A percentile compares a stretch with the other conserved stretches of the same genome.
These are phyloP conservation scores for Dacryopinax spathularia DNA, from an alignment of 768 basidiomycete genomes.

Conservation along the genomic window DNA sequence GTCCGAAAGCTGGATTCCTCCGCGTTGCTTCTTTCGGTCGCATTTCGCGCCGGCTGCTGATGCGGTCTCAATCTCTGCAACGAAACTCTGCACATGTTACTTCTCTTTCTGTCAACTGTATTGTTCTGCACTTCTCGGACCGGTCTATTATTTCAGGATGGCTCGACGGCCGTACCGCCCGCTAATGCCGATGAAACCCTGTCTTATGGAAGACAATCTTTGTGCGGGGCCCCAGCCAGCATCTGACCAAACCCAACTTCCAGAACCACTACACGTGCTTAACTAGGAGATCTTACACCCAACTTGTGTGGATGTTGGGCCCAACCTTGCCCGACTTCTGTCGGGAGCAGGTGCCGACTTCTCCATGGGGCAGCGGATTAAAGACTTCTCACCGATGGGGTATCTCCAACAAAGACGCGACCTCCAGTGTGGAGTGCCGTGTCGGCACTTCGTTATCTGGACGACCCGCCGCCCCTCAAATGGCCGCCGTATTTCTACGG, in stretches of 20 bases:
- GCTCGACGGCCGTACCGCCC: no score
- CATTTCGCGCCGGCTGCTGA: not conserved
- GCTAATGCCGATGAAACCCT: no score
- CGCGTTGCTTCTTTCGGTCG: not conserved
- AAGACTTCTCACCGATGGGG: no score
- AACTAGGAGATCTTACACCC: not conserved
- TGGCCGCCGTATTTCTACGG: not conserved
- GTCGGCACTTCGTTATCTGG: not conserved
- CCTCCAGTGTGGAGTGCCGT: not conserved
- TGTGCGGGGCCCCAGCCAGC: no score
- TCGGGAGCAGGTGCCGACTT: not conserved
- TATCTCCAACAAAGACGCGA: no score
- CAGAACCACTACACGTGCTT: not conserved
- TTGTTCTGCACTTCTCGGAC: no score
- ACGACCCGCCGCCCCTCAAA: not conserved
- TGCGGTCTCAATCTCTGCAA: not conserved
- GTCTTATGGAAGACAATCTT: no score
- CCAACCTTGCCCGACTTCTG: not conserved
- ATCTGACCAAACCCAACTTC: no score
- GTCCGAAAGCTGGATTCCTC: not conserved
- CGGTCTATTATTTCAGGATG: no score
- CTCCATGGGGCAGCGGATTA: constrained; percentile 1
- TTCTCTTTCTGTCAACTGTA: no score
- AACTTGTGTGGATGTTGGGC: not conserved
- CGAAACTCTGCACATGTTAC: no score